Evolutionary conservation across 2,329 filamentous ascomycete species (phyloP), one percentile per base, ranked within the genome.

Genomic region (Geosmithia flava): DNA sequence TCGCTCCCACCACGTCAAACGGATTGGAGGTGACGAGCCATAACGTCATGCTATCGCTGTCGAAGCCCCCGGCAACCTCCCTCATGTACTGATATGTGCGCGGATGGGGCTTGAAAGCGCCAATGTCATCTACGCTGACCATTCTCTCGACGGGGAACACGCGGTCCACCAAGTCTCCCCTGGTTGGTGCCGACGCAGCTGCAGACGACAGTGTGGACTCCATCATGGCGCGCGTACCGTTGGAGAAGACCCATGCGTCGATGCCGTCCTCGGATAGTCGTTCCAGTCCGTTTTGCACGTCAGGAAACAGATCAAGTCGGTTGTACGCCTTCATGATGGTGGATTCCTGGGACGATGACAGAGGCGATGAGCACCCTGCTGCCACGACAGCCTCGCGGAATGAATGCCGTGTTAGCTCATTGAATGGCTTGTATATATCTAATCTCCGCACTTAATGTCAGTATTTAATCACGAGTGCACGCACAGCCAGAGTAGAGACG

Each of bases 1-100:
- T 71, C 1, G 83, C 80, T 0, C 85, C 85, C 0, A 80, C 72
- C 16, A 84, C 67, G 59, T 89, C 85, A 58, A 89, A 89, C 2
- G 85, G 80, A 58, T 89, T 89, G 1, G 78, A 76, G 53, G 75
- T 84, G 6, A 90, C 72, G 7, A 89, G 62, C 81, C 83, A 87
- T 15, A 87, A 74, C 66, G 1, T 59, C 33, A 5, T 27, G 23
- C 64, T 53, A 70, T 66, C 17, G 69, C 55, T 1, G 61, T 64
- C 40, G 64, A 54, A 54, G 72, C 8, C 74, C 3, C 72, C 73
- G 2, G 72, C 68, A 37, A 67, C 66, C 52, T 69, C 53, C 1
- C 75, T 69, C 20, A 87, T 64, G 58, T 83, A 69, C n/a, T 67
- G 53, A 56, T 89, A 89, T 2, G 75, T 71, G 46, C 70, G 72